phyloP scores from a whole-genome alignment of 768 basidiomycete species.

The Lentinus tigrinus region DNA sequence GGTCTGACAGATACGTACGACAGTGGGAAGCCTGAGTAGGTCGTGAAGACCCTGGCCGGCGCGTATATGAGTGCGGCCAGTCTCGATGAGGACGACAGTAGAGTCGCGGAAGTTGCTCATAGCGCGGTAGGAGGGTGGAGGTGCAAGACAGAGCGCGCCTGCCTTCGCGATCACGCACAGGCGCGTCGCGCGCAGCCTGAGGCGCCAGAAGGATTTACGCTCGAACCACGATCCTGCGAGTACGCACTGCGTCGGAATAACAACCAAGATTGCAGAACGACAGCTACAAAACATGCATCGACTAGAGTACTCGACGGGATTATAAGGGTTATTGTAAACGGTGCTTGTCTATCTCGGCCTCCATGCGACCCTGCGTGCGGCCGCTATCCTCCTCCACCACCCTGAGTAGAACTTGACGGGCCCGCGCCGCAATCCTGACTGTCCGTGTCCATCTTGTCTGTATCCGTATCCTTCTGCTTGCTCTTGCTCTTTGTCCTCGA shows the following conservation, averaged over 20 bases:
- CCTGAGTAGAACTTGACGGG: background rate
- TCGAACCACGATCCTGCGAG: background rate
- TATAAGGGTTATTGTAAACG: background rate
- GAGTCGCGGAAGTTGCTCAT: slow-evolving; percentile 63
- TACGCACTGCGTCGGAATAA: background rate
- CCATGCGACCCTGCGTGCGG: background rate
- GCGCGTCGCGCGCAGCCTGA: slow-evolving; percentile 1
- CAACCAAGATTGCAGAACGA: background rate
- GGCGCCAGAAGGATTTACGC: background rate
- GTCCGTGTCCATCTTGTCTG: too few relatives aligned
- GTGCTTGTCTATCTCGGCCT: background rate
- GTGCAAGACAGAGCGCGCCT: slow-evolving; percentile 9
- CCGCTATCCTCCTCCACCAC: background rate
- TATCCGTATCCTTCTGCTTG: too few relatives aligned
- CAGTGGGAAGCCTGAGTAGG: slow-evolving; percentile 69
- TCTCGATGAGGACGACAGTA: slow-evolving; percentile 79
- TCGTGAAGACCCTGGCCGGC: slow-evolving; percentile 82
- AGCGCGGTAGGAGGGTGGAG: background rate
- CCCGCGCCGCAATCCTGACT: too few relatives aligned
- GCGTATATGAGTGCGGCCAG: slow-evolving; percentile 63
- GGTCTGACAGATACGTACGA: slow-evolving; percentile 52
- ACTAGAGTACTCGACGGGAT: background rate
- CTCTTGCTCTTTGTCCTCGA: background rate
- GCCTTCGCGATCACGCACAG: slow-evolving; percentile 10
- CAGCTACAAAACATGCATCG: background rate